Percentiles rank a stretch among this genome's conserved stretches.
These are phyloP conservation scores for Infundibulicybe gibba DNA, from an alignment of 768 basidiomycete genomes.

Conservation along the genomic window DNA sequence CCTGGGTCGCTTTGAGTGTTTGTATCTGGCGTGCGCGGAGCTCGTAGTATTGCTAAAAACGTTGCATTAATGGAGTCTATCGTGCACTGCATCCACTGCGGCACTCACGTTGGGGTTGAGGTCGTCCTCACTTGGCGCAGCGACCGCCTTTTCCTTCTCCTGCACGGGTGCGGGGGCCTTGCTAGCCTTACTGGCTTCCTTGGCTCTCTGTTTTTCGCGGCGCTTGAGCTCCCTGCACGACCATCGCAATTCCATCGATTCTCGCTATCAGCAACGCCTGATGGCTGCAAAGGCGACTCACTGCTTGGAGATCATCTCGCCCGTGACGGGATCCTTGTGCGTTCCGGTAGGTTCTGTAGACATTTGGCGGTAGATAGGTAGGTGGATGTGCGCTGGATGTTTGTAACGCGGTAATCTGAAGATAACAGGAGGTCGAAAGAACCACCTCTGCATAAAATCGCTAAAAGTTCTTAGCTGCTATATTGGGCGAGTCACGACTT, in stretches of 20 bases:
- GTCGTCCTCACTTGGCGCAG: conserved; percentile 68
- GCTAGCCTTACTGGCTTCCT: conserved; percentile 71
- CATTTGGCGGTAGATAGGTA: conserved; percentile 26
- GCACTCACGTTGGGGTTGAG: conserved; percentile 86
- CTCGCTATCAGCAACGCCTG: too few species aligned
- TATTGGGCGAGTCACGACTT: too few species aligned
- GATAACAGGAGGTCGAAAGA: conserved; percentile 7
- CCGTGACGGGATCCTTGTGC: conserved; percentile 83
- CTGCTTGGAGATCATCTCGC: conserved; percentile 97
- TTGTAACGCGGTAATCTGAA: conserved; percentile 9
- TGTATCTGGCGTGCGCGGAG: conserved; percentile 86
- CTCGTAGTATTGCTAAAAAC: conserved; percentile 90
- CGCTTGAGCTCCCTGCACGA: conserved; percentile 84
- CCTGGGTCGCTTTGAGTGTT: conserved; percentile 77
- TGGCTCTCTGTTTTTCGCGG: conserved; percentile 81
- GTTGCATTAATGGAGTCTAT: too few species aligned
- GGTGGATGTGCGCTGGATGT: conserved; percentile 7
- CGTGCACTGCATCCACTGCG: too few species aligned
- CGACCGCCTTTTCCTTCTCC: conserved; percentile 35
- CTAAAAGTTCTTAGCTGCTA: too few species aligned
- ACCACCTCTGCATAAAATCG: not conserved
- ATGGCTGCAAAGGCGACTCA: conserved; percentile 31
- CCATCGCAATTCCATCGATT: conserved; percentile 13
- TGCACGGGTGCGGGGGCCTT: conserved; percentile 38
- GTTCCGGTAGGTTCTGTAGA: conserved; percentile 40